Evolutionary conservation across 148 eudicot species (phyloP).

Genomic region (Chenopodium berlandieri): DNA sequence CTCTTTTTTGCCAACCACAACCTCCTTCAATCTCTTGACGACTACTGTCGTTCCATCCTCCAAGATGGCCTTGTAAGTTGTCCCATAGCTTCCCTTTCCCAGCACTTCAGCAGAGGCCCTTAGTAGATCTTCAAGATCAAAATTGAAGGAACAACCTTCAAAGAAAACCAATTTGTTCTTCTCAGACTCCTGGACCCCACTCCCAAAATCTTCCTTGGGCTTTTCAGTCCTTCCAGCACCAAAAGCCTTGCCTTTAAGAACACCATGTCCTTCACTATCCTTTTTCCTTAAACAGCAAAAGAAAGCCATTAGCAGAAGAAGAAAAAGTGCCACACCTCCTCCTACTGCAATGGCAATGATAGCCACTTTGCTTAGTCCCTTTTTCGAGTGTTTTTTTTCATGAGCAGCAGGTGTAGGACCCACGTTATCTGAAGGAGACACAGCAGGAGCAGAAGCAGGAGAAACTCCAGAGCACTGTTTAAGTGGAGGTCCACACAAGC

Average conservation of each 20-base stretch:
- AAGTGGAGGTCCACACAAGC: constrained; percentile 72
- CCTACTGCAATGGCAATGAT: constrained; percentile 55
- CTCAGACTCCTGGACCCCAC: constrained; percentile 73
- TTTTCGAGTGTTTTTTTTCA: constrained; percentile 27
- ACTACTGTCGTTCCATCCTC: constrained; percentile 81
- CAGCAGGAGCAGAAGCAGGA: constrained; percentile 49
- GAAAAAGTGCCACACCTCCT: constrained; percentile 37
- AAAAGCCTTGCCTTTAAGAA: constrained; percentile 43
- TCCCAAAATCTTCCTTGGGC: constrained; percentile 67
- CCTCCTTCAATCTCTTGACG: constrained; percentile 86
- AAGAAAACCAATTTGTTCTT: constrained; percentile 84
- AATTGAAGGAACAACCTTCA: constrained; percentile 59
- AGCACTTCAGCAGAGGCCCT: constrained; percentile 95
- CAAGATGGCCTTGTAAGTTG: constrained; percentile 82
- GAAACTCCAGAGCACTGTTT: constrained; percentile 41
- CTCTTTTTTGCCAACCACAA: constrained; percentile 68
- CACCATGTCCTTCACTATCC: constrained; percentile 29
- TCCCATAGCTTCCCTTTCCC: constrained; percentile 88
- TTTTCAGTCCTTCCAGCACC: constrained; percentile 49
- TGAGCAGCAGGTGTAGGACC: constrained; percentile 29
- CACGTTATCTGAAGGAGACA: constrained; percentile 7
- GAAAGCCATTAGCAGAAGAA: constrained; percentile 34
- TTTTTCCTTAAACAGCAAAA: constrained; percentile 52
- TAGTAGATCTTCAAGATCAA: constrained; percentile 87
- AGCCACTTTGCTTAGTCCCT: constrained; percentile 43